Evolutionary conservation across 345 rosid genomes (phyloP).

Genomic region (Hibiscus tridactylites): DNA sequence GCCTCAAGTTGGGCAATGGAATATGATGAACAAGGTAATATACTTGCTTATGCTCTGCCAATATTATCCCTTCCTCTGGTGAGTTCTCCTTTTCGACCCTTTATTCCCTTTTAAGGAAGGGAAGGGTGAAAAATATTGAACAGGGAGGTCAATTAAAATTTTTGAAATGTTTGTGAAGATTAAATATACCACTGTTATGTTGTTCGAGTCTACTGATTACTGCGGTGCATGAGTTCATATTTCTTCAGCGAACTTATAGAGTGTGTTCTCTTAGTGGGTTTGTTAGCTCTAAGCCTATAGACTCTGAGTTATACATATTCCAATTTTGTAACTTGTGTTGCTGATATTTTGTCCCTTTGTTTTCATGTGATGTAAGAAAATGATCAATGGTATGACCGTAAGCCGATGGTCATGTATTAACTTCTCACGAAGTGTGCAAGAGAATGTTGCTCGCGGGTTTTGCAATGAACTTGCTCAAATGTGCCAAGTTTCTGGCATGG

Average conservation of each 20-base stretch:
- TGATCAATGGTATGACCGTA: conserved; percentile 97
- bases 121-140: not conserved
- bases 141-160: too few relatives aligned
- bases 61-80: not conserved
- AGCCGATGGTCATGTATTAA: conserved; percentile 94
- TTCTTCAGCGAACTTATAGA: not conserved
- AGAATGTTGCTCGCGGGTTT: conserved; percentile 81
- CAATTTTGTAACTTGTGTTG: not conserved
- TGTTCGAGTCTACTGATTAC: too few relatives aligned
- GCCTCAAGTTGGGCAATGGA: conserved; percentile 99
- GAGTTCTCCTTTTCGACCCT: not conserved
- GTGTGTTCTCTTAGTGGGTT: not conserved
- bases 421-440: conserved; percentile 94
- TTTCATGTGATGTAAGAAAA: conserved; percentile 44
- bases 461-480: conserved; percentile 91
- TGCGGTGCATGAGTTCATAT: not conserved
- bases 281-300: not conserved
- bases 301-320: not conserved
- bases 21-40: conserved; percentile 96
- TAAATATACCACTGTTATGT: too few relatives aligned
- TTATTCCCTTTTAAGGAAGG: not conserved
- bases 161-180: too few relatives aligned
- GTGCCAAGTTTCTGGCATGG: conserved; percentile 99
- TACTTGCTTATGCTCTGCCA: not conserved
- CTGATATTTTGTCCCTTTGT: conserved; percentile 7